Evolutionary conservation across 2,329 filamentous ascomycete genomes (phyloP).

Genomic region (Claviceps sp.): DNA sequence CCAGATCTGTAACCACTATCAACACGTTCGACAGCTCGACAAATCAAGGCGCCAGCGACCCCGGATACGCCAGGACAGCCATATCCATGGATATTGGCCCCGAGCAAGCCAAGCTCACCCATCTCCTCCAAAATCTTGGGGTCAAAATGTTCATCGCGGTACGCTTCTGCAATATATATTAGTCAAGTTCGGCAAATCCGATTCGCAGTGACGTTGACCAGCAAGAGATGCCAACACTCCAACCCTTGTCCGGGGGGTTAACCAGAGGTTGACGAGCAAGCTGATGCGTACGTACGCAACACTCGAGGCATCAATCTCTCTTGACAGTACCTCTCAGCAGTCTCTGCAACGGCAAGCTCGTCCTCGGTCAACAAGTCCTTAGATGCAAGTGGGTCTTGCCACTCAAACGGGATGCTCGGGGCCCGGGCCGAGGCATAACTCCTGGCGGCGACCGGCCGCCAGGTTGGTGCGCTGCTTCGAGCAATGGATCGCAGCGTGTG

Average conservation of each 20-base stretch:
- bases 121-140: constrained; percentile 77
- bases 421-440: constrained; percentile 25
- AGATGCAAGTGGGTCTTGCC: constrained; percentile 75
- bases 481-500: constrained; percentile 17
- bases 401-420: constrained; percentile 50
- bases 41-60: constrained; percentile 81
- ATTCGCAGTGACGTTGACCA: not conserved
- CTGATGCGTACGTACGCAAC: constrained; percentile 46
- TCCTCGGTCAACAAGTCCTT: constrained; percentile 76
- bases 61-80: constrained; percentile 79
- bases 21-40: constrained; percentile 77
- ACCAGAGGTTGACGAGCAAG: too few relatives aligned
- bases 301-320: constrained; percentile 76
- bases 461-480: constrained; percentile 11
- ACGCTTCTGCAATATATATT: constrained; percentile 48
- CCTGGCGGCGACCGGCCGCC: constrained; percentile 16
- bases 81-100: constrained; percentile 76
- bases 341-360: constrained; percentile 78
- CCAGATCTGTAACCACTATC: constrained; percentile 86
- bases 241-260: too few relatives aligned
- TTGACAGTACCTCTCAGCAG: constrained; percentile 87
- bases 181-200: constrained; percentile 1
- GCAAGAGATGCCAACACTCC: not conserved
- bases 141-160: constrained; percentile 76
- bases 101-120: constrained; percentile 81